Evolutionary conservation across 2,329 filamentous ascomycete genomes (phyloP), one percentile per base, ranked within the genome.

Genomic region (Cordyceps militaris): DNA sequence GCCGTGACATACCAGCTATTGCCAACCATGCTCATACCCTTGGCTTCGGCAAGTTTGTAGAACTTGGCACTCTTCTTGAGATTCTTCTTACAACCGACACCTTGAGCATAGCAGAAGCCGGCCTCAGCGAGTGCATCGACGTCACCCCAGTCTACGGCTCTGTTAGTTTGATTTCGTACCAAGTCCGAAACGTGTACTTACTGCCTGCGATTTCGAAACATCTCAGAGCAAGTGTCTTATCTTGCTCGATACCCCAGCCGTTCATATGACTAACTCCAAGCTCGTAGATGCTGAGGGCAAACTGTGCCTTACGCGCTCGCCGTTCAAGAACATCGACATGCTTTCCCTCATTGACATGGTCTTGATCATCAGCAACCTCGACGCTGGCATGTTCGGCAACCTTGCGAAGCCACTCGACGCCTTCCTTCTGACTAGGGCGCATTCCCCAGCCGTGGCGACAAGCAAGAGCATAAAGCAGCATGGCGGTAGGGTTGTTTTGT

Each of bases 371-470:
- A 4, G 89, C 88, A 61, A 95, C 87, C 69, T 96, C 91, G 28
- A 91, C 75, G 58, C 88, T 86, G 4, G 90, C 90, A 56, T 82
- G 86, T 66, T 97, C 90, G 9, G 94, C 91, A 3, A 94, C 94
- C 69, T 92, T 94, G 47, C 91, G 85, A 58, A 99, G 76, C 94
- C 94, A 99, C 65, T 87, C 82, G 0, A 97, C 89, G 8, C 91
- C 94, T 72, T 99, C 94, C 49, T 81, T 81, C 67, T 91, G 91
- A 70, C 96, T 97, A 8, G 91, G 83, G 10, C 92, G 86, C 90
- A 97, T 97, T 19, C 94, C 94, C 94, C 94, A 99, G 50, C 94
- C 94, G 69, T 99, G 94, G 51, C 94, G 84, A 68, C 93, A 97
- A 11, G 94, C 94, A 36, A 99, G 80, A 5, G 93, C 94, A 71